Base-by-base conservation (phyloP, 805 yeast genomes). In the Candida yuanshanica region DNA sequence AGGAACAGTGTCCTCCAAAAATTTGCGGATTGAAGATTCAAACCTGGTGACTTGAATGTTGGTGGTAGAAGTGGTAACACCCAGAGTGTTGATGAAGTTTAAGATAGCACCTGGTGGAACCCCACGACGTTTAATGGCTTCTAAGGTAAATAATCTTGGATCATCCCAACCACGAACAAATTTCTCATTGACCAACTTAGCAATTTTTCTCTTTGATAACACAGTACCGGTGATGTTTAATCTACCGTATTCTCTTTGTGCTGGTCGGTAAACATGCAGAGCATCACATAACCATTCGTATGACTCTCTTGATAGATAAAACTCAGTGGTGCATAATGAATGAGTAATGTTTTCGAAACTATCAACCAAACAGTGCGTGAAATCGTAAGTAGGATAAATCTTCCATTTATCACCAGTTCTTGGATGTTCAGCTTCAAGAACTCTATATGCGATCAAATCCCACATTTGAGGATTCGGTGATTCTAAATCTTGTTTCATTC, bases 381-480 rank as follows among this genome's bases (percentile, higher is more conserved):
- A 93, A 64, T 93, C 99, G 62, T 93, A 93, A 20, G 99, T 93
- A 51, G 99, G 99, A 59, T 93, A 93, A 47, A 93, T 91, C 66
- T 84, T 87, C 99, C 99, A 93, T 65, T 86, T 86, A 59, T 79
- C 83, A 42, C 98, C 99, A 11, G 99, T 93, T 68, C 98, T 82
- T 66, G 91, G 95, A 66, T 93, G 99, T 25, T 89, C 78, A 12
- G 95, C 89, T 53, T 91, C 75, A 54, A 93, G 72, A 4, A 93
- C 96, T 63, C 99, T 79, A 68, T 93, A 93, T 11, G 99, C 99
- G 47, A 93, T 93, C 50, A 93, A 74, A 66, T 93, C 99, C 99
- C 99, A 93, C 99, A 93, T 93, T 69, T 93, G 99, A 14, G 99
- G 99, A 49, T 87, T 85, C 48, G 96, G 95, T 14, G 93, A 84